Percentiles rank a stretch among this genome's conserved stretches.
Evolutionary conservation across 352 stramenopile genomes (phyloP).

Genomic region (Pythium guiyangense): DNA sequence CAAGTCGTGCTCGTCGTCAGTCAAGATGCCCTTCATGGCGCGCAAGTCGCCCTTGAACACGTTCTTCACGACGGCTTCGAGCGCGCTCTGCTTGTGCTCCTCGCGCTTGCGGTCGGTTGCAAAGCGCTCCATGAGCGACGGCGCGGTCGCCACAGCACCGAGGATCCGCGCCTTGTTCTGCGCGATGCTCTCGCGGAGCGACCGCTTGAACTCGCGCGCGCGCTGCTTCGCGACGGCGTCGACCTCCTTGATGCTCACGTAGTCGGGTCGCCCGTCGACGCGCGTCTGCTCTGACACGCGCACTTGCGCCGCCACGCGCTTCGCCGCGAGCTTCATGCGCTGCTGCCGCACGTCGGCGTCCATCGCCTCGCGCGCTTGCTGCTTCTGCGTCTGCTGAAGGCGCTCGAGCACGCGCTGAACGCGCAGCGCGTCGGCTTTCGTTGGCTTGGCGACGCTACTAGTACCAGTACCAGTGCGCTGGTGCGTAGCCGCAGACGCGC

Average conservation of each 20-base stretch:
- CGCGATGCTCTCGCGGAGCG: slow-evolving; percentile 55
- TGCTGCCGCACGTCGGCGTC: slow-evolving; percentile 24
- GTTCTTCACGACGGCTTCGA: slow-evolving; percentile 67
- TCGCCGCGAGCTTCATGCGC: slow-evolving; percentile 38
- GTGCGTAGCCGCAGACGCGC: slow-evolving; percentile 9
- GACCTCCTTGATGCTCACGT: slow-evolving; percentile 37
- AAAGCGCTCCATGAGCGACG: slow-evolving; percentile 77
- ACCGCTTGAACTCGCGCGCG: slow-evolving; percentile 46
- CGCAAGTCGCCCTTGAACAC: slow-evolving; percentile 63
- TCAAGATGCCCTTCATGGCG: slow-evolving; percentile 59
- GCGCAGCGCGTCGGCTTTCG: slow-evolving; percentile 53
- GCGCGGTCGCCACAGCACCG: slow-evolving; percentile 34
- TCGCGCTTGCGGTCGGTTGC: slow-evolving; percentile 63
- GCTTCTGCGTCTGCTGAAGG: slow-evolving; percentile 29
- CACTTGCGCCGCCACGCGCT: slow-evolving; percentile 50
- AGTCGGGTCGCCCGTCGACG: slow-evolving; percentile 26
- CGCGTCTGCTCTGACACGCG: slow-evolving; percentile 41
- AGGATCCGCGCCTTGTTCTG: slow-evolving; percentile 63
- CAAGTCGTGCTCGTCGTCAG: slow-evolving; percentile 62
- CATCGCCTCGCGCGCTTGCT: slow-evolving; percentile 23
- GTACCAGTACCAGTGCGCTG: not conserved
- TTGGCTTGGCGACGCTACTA: slow-evolving; percentile 15
- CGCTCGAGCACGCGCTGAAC: slow-evolving; percentile 40
- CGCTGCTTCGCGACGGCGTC: slow-evolving; percentile 44
- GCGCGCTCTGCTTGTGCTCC: slow-evolving; percentile 56